Percentiles rank a stretch among this genome's conserved stretches.
Evolutionary conservation across 2,329 filamentous ascomycete species (phyloP).

Genomic region (Colletotrichum incanum): DNA sequence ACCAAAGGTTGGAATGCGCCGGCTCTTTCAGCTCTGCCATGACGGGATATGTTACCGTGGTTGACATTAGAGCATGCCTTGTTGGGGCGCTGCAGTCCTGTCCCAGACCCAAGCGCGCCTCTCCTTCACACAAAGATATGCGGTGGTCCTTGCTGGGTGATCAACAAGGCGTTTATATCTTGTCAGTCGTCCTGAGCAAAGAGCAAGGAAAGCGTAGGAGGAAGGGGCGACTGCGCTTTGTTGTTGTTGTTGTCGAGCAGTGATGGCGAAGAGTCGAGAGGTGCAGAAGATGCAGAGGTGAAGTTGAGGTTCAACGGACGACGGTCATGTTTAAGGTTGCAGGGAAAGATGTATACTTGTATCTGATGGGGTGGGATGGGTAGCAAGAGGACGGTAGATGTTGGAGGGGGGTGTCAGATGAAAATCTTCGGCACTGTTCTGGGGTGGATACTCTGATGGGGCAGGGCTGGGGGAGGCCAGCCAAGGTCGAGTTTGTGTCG

Average conservation of each 20-base stretch:
- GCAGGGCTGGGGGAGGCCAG: constrained; percentile 50
- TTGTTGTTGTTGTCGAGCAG: constrained; percentile 16
- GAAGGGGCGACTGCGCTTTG: constrained; percentile 7
- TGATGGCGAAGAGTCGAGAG: constrained; percentile 34
- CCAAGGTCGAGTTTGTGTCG: constrained; percentile 46
- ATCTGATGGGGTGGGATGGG: constrained; percentile 57
- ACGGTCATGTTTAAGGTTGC: constrained; percentile 54
- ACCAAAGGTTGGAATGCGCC: constrained; percentile 71
- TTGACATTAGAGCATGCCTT: constrained; percentile 73
- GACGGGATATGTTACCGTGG: constrained; percentile 72
- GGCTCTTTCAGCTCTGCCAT: constrained; percentile 77
- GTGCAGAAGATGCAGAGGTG: constrained; percentile 43
- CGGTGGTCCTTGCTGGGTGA: constrained; percentile 26
- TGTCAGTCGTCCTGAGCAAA: constrained; percentile 15
- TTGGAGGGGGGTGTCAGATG: constrained; percentile 64
- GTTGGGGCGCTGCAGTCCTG: constrained; percentile 43
- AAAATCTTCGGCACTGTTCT: constrained; percentile 66
- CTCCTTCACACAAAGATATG: constrained; percentile 38
- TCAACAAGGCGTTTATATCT: constrained; percentile 34
- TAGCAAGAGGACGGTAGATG: constrained; percentile 58
- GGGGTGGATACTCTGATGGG: constrained; percentile 57
- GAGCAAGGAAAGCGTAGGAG: constrained; percentile 1
- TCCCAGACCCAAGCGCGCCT: constrained; percentile 41
- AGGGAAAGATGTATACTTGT: constrained; percentile 65
- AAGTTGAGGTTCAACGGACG: constrained; percentile 50